Evolutionary conservation across 2,329 filamentous ascomycete species (phyloP).

Genomic region (Trichoderma sp.): DNA sequence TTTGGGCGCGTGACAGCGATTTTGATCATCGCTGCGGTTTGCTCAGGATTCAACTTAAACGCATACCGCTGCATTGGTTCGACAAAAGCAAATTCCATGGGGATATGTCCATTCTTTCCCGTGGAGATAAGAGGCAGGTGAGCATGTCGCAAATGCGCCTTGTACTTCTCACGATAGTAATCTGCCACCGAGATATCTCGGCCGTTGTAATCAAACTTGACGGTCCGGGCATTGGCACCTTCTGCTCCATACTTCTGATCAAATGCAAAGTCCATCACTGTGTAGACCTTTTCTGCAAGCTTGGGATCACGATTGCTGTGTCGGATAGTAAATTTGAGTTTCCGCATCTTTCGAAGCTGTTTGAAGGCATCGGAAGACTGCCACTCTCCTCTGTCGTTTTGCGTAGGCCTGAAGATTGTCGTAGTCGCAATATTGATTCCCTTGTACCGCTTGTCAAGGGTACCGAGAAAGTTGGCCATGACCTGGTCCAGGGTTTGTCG

Average conservation of each 20-base stretch:
- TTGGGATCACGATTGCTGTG: slow-evolving; percentile 48
- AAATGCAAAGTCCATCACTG: slow-evolving; percentile 54
- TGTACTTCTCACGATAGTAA: slow-evolving; percentile 60
- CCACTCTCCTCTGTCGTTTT: slow-evolving; percentile 29
- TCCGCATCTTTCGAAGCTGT: slow-evolving; percentile 54
- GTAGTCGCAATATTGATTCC: slow-evolving; percentile 32
- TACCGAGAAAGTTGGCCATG: slow-evolving; percentile 37
- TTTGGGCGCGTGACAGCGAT: slow-evolving; percentile 80
- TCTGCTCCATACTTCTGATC: slow-evolving; percentile 43
- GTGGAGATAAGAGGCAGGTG: slow-evolving; percentile 61
- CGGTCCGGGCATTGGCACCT: slow-evolving; percentile 52
- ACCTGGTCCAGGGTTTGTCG: slow-evolving; percentile 43
- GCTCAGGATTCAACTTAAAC: slow-evolving; percentile 60
- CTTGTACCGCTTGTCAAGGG: slow-evolving; percentile 34
- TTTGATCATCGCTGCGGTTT: slow-evolving; percentile 89
- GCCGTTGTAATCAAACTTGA: slow-evolving; percentile 56
- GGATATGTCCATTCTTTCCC: slow-evolving; percentile 55
- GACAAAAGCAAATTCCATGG: slow-evolving; percentile 61
- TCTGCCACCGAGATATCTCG: slow-evolving; percentile 51
- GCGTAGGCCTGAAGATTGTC: slow-evolving; percentile 39
- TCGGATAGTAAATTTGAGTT: slow-evolving; percentile 57
- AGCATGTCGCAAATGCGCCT: slow-evolving; percentile 47
- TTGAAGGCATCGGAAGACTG: slow-evolving; percentile 55
- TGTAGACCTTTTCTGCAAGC: slow-evolving; percentile 49
- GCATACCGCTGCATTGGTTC: slow-evolving; percentile 60